Evolutionary conservation across 352 stramenopile species (phyloP).

Genomic region (Phytophthora sansomeana): DNA sequence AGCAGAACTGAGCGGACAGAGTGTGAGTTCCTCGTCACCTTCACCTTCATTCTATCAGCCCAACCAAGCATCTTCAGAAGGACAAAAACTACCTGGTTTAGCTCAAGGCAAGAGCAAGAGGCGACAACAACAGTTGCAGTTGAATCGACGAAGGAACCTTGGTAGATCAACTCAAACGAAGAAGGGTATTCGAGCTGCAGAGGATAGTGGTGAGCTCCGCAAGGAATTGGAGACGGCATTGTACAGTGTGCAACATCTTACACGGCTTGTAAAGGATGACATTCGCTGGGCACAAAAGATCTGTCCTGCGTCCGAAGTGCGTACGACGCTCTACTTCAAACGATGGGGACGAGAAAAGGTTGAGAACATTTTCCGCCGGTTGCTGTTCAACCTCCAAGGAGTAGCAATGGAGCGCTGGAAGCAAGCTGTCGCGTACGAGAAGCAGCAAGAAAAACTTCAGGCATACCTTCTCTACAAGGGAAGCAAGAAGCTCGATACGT

Average conservation of each 20-base stretch:
- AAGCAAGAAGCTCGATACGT: slow-evolving; percentile 76
- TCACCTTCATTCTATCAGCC: background rate
- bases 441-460: slow-evolving; percentile 78
- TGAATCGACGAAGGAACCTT: slow-evolving; percentile 21
- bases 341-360: slow-evolving; percentile 83
- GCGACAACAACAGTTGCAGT: slow-evolving; percentile 8
- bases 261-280: slow-evolving; percentile 75
- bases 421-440: slow-evolving; percentile 55
- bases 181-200: slow-evolving; percentile 9
- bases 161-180: slow-evolving; percentile 12
- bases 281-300: slow-evolving; percentile 77
- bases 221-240: slow-evolving; percentile 69
- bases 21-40: background rate
- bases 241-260: slow-evolving; percentile 71
- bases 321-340: slow-evolving; percentile 82
- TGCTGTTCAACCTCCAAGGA: slow-evolving; percentile 74
- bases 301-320: slow-evolving; percentile 64
- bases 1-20: slow-evolving; percentile 50
- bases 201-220: slow-evolving; percentile 41
- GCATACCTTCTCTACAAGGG: slow-evolving; percentile 84
- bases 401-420: slow-evolving; percentile 73
- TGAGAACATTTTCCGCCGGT: slow-evolving; percentile 72
- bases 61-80: slow-evolving; percentile 19
- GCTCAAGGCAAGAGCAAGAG: slow-evolving; percentile 19
- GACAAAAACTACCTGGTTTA: slow-evolving; percentile 30